Conservation (phyloP, 257 asterid genomes). For the Solanum chilense region DNA sequence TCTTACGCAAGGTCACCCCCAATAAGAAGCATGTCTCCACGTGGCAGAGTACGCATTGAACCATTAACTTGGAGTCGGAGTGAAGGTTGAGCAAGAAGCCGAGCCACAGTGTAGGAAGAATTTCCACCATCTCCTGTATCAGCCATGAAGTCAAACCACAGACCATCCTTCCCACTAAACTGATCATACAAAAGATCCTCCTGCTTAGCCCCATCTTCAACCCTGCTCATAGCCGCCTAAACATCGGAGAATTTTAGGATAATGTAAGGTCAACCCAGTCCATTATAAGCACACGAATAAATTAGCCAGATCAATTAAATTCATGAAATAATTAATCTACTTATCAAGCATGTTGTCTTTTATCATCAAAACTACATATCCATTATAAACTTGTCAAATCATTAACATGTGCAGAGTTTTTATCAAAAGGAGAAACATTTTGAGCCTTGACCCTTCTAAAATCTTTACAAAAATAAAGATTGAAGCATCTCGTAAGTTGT, state of each 20-base stretch:
- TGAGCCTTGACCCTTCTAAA: not conserved
- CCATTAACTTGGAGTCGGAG: conserved; percentile 41
- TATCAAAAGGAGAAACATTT: not conserved
- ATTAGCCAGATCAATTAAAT: not conserved
- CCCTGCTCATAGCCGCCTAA: conserved; percentile 96
- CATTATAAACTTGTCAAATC: not conserved
- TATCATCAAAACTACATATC: not conserved
- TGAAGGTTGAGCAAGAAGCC: conserved; percentile 91
- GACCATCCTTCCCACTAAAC: conserved; percentile 66
- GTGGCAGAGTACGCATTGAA: conserved; percentile 50
- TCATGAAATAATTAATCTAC: not conserved
- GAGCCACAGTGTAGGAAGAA: conserved; percentile 83
- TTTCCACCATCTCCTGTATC: conserved; percentile 99
- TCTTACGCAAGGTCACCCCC: conserved; percentile 99
- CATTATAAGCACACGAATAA: not conserved
- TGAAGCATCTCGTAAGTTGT: not conserved
- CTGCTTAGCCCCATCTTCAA: conserved; percentile 68
- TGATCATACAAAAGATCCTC: conserved; percentile 88
- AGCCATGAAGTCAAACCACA: conserved; percentile 99
- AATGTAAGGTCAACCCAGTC: not conserved
- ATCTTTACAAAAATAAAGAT: not conserved
- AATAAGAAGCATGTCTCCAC: conserved; percentile 80
- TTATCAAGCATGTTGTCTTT: not conserved
- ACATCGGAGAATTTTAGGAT: not conserved
- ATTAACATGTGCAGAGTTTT: not conserved